Conservation (phyloP, 257 asterid genomes). For the Avicennia marina region DNA sequence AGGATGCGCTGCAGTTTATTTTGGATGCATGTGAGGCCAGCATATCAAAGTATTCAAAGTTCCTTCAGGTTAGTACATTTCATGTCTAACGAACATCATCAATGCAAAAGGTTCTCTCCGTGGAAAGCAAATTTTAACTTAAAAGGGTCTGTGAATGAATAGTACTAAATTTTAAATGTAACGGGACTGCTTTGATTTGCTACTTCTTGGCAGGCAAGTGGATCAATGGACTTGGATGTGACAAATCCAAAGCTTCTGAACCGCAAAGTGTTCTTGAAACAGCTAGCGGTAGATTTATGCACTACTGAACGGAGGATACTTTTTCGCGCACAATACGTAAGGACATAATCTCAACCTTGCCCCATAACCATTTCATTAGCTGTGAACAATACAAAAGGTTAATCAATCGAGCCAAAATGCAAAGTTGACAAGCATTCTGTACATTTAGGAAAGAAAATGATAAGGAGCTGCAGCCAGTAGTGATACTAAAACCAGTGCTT, state of each 20-base stretch:
- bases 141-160: too few species aligned
- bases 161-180: too few species aligned
- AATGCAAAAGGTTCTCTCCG: background rate
- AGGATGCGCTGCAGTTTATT: conserved; percentile 72
- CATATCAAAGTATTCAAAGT: conserved; percentile 83
- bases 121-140: too few species aligned
- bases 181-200: background rate
- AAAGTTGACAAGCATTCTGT: too few species aligned
- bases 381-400: too few species aligned
- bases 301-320: conserved; percentile 78
- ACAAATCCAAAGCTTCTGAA: conserved; percentile 84
- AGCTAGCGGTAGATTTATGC: conserved; percentile 86
- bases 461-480: too few species aligned
- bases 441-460: too few species aligned
- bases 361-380: background rate
- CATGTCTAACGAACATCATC: conserved; percentile 3
- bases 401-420: too few species aligned
- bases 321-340: conserved; percentile 91
- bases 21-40: conserved; percentile 73
- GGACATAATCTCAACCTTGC: conserved; percentile 19
- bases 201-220: conserved; percentile 60
- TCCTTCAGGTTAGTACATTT: conserved; percentile 62
- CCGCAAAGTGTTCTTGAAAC: conserved; percentile 78
- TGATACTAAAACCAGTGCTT: too few species aligned
- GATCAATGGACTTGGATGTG: conserved; percentile 88